Base-by-base conservation (phyloP, 2,329 filamentous ascomycete species). In the Hypomyces rosellus region DNA sequence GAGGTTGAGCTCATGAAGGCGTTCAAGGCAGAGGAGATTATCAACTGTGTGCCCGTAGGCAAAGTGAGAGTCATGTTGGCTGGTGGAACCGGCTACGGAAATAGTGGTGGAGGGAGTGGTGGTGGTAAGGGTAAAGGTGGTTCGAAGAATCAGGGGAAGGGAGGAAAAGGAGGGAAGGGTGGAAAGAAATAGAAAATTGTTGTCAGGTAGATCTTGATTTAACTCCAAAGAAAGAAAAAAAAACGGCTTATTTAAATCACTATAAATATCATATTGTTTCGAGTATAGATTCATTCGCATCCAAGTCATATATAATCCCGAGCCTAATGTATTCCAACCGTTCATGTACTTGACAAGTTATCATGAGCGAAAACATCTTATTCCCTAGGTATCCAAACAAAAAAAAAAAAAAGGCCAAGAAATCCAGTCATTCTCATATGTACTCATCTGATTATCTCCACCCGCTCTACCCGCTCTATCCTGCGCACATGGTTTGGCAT, bases 1-100 rank as follows among this genome's bases (percentile, higher is more conserved):
- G 93, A 97, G 68, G 80, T 87, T n/a, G 91, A 96, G 65, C 70
- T 96, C 34, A 78, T 97, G 54, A 86, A 86, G 69, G 81, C 74
- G 0, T 82, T 90, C 73, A 93, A 90, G 69, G 82, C 89, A 18
- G 84, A 88, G 53, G 91, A 96, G 70, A 79, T 89, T 14, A 80
- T 90, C 49, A 91, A 92, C 58, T 80, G 82, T 4, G 79, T 96
- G 56, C 88, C 89, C 0, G 89, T 95, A 0, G 78, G 84, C 33
- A 92, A 88, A 65, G 80, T 93, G 36, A 81, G 86, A 60, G 81
- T 95, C 37, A 87, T 95, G 81, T 81, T 87, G 74, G 74, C 78
- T 13, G 82, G 82, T 5, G 81, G 79, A 1, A 68, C 69, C 34
- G 62, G 65, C 33, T 30, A 30, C 9, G 70, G 70, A 22, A 68